Conservation (phyloP, 23 red algal genomes). For the Cyanidium caldarium region DNA sequence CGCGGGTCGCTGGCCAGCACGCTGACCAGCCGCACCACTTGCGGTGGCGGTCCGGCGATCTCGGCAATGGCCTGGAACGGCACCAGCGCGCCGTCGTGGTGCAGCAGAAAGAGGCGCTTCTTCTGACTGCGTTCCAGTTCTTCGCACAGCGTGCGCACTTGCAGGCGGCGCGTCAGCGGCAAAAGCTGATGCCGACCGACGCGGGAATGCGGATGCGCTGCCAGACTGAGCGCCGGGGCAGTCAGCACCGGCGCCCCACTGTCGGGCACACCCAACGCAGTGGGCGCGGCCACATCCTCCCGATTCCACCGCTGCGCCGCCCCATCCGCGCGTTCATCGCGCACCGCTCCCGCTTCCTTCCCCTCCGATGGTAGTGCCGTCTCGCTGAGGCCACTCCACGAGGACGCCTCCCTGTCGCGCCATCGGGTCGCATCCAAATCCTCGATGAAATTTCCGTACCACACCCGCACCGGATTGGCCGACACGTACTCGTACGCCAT, state of each 20-base stretch:
- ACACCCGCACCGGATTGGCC: slow-evolving; percentile 50
- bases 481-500: slow-evolving; percentile 61
- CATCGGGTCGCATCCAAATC: slow-evolving; percentile 42
- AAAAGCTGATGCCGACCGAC: too few relatives aligned
- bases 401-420: too few relatives aligned
- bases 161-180: too few relatives aligned
- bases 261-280: not conserved
- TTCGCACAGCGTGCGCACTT: not conserved
- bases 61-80: slow-evolving; percentile 44
- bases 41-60: slow-evolving; percentile 29
- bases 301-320: not conserved
- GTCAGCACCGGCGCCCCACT: too few relatives aligned
- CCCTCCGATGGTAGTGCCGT: too few relatives aligned
- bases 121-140: not conserved
- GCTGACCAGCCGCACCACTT: slow-evolving; percentile 27
- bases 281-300: not conserved
- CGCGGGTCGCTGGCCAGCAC: slow-evolving; percentile 17
- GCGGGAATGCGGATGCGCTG: too few relatives aligned
- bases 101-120: slow-evolving; percentile 35
- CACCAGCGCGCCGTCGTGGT: slow-evolving; percentile 66
- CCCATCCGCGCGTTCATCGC: not conserved
- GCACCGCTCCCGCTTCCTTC: not conserved
- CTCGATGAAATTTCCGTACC: slow-evolving; percentile 76
- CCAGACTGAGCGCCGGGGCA: too few relatives aligned
- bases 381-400: too few relatives aligned